Conservation (phyloP, 1,284 basidiomycete genomes). For the Moniliella sp. region DNA sequence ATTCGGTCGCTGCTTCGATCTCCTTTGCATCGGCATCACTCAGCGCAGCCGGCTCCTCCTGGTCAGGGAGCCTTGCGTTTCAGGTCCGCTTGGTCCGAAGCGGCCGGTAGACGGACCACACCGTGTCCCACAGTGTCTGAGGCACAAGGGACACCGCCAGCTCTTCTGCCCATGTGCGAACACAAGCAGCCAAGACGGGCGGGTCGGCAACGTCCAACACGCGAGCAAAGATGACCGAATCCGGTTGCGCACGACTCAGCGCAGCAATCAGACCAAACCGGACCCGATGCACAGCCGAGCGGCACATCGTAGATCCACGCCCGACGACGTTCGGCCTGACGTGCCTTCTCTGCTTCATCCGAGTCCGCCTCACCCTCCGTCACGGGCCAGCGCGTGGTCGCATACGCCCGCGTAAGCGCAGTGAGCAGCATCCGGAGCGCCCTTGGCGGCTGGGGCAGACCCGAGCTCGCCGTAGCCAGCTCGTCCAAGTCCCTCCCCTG, state of each 20-base stretch:
- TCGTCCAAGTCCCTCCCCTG: background rate
- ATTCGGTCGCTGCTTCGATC: slow-evolving; percentile 41
- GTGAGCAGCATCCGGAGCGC: slow-evolving; percentile 50
- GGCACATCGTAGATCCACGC: slow-evolving; percentile 64
- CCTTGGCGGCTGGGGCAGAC: slow-evolving; percentile 43
- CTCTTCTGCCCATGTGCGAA: slow-evolving; percentile 50
- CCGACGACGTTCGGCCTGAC: slow-evolving; percentile 55
- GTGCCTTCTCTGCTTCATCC: too few species aligned
- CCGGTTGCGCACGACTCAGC: slow-evolving; percentile 8
- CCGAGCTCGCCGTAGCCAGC: too few species aligned
- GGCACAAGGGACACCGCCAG: slow-evolving; percentile 14
- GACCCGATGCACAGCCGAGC: slow-evolving; percentile 56
- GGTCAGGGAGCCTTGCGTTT: slow-evolving; percentile 2
- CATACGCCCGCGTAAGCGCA: slow-evolving; percentile 48
- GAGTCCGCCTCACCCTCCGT: slow-evolving; percentile 2
- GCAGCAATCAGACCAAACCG: slow-evolving; percentile 51
- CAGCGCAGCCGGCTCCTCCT: slow-evolving; percentile 38
- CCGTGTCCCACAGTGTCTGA: slow-evolving; percentile 20
- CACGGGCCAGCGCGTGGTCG: slow-evolving; percentile 30
- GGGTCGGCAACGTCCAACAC: slow-evolving; percentile 56
- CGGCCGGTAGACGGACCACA: slow-evolving; percentile 23
- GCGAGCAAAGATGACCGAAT: slow-evolving; percentile 33
- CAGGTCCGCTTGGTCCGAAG: slow-evolving; percentile 14
- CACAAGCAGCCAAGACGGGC: slow-evolving; percentile 57
- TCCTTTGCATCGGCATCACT: slow-evolving; percentile 30